Evolutionary conservation across 495 filamentous ascomycete genomes (phyloP), one percentile per base, ranked within the genome.

Genomic region (Penicillium samsonianum): DNA sequence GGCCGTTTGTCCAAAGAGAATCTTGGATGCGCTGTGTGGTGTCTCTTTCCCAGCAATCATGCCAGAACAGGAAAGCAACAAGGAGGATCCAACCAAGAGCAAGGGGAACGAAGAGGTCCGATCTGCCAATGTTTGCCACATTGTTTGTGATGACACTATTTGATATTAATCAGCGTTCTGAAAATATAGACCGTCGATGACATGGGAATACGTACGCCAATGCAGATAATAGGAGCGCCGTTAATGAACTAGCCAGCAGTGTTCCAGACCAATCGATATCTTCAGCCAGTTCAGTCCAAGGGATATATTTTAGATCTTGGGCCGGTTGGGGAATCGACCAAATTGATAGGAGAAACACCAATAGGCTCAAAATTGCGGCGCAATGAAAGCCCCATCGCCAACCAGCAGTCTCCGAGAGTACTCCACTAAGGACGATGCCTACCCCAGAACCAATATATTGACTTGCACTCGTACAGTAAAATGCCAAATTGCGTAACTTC

Each of bases 251-350:
- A 1, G 70, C 64, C 20, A 79, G 67, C 0, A 71, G 20, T 1
- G 68, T 68, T 2, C 80, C 79, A 43, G 78, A 53, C 77, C 78
- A 82, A 59, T 83, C 80, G 51, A 83, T 76, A 16, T 77, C 74
- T 12, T 53, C 41, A 16, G 42, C 50, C 22, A 80, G 25, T 20
- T 65, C 59, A 16, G 61, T 41, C 55, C 67, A 67, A 38, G 60
- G 31, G 31, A 23, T 26, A 26, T 33, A 8, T 46, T 57, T 63
- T 26, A 60, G 17, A 1, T 55, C 28, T 31, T 56, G 52, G 0
- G 43, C 25, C 4, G 49, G 57, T 44, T 55, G 60, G 3, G 76
- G 77, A 28, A 81, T 45, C 6, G 48, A 60, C 65, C 68, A 76
- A n/a, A 73, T 22, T 1, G 73, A 73, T 6, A 78, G 28, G 0